phyloP scores from a whole-genome alignment of 257 asterid species.

The Salvia splendens region DNA sequence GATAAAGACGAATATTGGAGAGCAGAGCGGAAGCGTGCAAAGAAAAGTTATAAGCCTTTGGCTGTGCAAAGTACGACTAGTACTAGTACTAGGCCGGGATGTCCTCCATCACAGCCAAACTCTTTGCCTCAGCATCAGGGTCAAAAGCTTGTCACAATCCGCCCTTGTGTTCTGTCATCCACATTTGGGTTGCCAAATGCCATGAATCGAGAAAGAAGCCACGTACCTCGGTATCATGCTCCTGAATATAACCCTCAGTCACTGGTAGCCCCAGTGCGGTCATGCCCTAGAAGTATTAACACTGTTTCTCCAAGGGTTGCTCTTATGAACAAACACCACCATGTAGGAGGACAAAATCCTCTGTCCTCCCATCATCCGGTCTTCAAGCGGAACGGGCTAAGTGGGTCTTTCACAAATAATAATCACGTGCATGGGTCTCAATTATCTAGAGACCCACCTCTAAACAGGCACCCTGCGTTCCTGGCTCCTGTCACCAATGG shows the following conservation, averaged over 20 bases:
- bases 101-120: slow-evolving; percentile 28
- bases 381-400: slow-evolving; percentile 38
- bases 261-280: slow-evolving; percentile 32
- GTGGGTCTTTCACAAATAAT: slow-evolving; percentile 33
- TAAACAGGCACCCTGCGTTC: slow-evolving; percentile 31
- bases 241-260: slow-evolving; percentile 37
- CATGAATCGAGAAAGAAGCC: slow-evolving; percentile 33
- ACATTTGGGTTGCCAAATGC: slow-evolving; percentile 27
- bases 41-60: slow-evolving; percentile 38
- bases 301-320: slow-evolving; percentile 29
- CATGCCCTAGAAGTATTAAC: slow-evolving; percentile 26
- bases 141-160: slow-evolving; percentile 29
- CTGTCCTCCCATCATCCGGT: slow-evolving; percentile 35
- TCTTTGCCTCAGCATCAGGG: slow-evolving; percentile 32
- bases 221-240: slow-evolving; percentile 32
- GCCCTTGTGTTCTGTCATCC: slow-evolving; percentile 42
- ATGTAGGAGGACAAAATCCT: slow-evolving; percentile 36
- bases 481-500: slow-evolving; percentile 30
- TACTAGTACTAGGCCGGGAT: slow-evolving; percentile 27
- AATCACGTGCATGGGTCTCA: slow-evolving; percentile 33
- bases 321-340: slow-evolving; percentile 35
- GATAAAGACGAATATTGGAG: slow-evolving; percentile 76
- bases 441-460: slow-evolving; percentile 29
- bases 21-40: slow-evolving; percentile 52
- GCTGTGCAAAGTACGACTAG: slow-evolving; percentile 26